A percentile compares a stretch with the other conserved stretches of the same genome.
phyloP scores from a whole-genome alignment of 1,284 basidiomycete genomes.

The Tilletia horrida region DNA sequence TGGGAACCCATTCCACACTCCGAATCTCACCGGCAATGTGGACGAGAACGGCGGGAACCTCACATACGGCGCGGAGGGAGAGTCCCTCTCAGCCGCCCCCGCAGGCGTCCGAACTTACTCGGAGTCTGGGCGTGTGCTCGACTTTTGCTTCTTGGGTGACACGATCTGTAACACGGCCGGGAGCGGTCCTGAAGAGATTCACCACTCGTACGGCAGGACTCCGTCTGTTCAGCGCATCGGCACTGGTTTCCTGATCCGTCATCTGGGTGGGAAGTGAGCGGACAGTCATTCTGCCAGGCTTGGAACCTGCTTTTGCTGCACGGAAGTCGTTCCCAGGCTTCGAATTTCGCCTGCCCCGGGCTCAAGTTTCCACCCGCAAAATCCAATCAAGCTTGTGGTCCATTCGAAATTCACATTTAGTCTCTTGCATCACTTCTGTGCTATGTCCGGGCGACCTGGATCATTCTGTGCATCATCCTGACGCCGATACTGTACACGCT shows the following conservation, averaged over 20 bases:
- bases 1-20: constrained; percentile 1
- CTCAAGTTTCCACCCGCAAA: too few species aligned
- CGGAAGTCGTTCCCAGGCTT: too few species aligned
- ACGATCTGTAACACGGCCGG: background rate
- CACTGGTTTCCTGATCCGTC: background rate
- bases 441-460: too few species aligned
- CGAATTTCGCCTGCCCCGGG: too few species aligned
- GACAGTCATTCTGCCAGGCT: too few species aligned
- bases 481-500: too few species aligned
- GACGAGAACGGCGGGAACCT: constrained; percentile 1
- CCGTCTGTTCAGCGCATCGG: background rate
- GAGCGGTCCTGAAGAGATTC: background rate
- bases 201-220: background rate
- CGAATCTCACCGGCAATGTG: background rate
- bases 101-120: background rate
- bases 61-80: background rate
- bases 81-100: background rate
- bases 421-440: too few species aligned
- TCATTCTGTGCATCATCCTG: too few species aligned
- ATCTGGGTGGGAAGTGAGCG: background rate
- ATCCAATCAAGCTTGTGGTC: too few species aligned
- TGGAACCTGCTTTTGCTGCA: too few species aligned
- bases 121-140: background rate
- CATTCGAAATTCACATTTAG: too few species aligned
- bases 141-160: background rate